Evolutionary conservation across 2,329 filamentous ascomycete species (phyloP).

Genomic region (Mycocentrospora acerina): DNA sequence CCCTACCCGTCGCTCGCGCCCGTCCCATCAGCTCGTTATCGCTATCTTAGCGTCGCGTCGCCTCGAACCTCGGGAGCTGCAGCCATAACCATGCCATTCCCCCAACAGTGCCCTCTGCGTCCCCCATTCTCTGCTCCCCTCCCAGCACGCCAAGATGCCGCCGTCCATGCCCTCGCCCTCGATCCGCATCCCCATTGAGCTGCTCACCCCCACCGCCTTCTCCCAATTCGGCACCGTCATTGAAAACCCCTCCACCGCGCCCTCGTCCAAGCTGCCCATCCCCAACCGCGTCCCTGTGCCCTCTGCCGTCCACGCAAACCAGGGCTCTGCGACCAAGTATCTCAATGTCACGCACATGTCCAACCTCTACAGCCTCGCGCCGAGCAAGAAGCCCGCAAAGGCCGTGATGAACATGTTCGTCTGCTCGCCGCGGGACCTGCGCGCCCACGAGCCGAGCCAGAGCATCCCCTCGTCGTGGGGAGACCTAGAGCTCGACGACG

Average conservation of each 20-base stretch:
- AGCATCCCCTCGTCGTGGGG: constrained; percentile 40
- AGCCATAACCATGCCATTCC: not conserved
- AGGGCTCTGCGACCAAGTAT: constrained; percentile 87
- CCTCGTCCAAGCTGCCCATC: constrained; percentile 44
- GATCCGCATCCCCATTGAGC: constrained; percentile 58
- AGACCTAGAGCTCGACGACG: constrained; percentile 37
- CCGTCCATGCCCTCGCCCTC: constrained; percentile 42
- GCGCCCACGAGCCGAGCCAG: constrained; percentile 39
- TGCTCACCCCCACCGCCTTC: constrained; percentile 71
- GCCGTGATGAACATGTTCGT: constrained; percentile 87
- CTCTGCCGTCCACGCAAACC: constrained; percentile 67
- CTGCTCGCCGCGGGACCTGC: constrained; percentile 67
- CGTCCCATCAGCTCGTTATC: constrained; percentile 9
- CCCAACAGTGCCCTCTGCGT: not conserved
- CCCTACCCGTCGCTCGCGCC: too few species aligned
- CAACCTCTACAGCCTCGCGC: constrained; percentile 69
- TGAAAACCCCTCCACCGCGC: constrained; percentile 65
- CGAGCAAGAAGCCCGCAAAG: constrained; percentile 57
- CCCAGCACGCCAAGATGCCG: constrained; percentile 32
- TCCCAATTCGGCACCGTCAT: constrained; percentile 81
- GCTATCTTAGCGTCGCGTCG: constrained; percentile 21
- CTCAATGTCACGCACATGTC: constrained; percentile 72
- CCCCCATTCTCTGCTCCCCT: constrained; percentile 2
- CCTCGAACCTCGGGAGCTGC: constrained; percentile 10
- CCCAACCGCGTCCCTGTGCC: constrained; percentile 49